Base-by-base conservation (phyloP, 352 stramenopile species). In the Pythium pyrilobum region DNA sequence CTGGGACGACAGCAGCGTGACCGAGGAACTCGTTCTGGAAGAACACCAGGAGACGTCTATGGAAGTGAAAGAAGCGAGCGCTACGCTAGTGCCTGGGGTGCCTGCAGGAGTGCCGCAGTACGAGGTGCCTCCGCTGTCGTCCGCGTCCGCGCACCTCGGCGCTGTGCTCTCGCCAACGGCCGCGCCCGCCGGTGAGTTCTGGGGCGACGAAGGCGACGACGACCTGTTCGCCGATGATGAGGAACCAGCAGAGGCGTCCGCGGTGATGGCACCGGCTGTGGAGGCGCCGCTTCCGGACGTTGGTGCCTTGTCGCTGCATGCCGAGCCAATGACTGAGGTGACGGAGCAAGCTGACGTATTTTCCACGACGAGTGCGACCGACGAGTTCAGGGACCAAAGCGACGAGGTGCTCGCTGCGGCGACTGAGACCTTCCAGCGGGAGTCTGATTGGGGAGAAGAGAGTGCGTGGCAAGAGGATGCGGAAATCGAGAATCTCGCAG, bases 201-300 rank as follows among this genome's bases (percentile, higher is more conserved):
- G 77, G 79, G 74, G 72, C 16, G 77, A 79, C 10, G 64, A 69
- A 51, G 66, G 77, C 21, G 77, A 87, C 53, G 65, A 77, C 15
- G 71, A 59, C 11, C 62, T 90, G 11, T 88, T 87, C 42, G 45
- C n/a, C 16, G 68, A 80, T 57, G 64, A 87, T 25, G 74, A 87
- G 80, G 33, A 85, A 51, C 64, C 61, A 29, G 45, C 70, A 20
- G 72, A 81, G 32, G 54, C 72, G 2, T 70, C 67, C 56, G 45
- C 9, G 15, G 38, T 24, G 13, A 51, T 51, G 38, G 27, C 52
- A 12, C 40, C 39, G 21, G 45, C 9, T 15, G 38, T 24, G 13
- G 58, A 55, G 38, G 27, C 52, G n/a, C 40, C 39, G 21, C 31
- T 59, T 13, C 46, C 52, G 23, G 47, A 62, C 15, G 33, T 62